Evolutionary conservation across 352 stramenopile species (phyloP).

Genomic region (Blastocystis sp.): DNA sequence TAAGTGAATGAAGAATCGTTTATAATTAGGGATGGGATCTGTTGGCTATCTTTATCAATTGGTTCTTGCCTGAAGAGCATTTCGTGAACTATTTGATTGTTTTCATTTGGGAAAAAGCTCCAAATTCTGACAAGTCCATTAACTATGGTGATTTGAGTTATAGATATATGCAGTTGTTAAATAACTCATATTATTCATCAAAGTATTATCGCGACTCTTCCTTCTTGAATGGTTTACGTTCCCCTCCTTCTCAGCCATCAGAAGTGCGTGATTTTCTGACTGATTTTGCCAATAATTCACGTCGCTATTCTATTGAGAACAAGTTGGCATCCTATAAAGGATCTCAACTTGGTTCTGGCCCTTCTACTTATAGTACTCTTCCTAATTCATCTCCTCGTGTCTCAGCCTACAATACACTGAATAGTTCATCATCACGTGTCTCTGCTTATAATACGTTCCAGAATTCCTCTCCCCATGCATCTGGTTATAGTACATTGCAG

Average conservation of each 20-base stretch:
- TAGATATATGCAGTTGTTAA: slow-evolving; percentile 57
- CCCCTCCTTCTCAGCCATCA: neutral
- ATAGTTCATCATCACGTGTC: neutral
- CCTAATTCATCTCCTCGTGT: neutral
- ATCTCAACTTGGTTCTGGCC: no score
- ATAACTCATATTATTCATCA: slow-evolving; percentile 50
- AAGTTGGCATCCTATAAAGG: neutral
- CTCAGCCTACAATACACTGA: neutral
- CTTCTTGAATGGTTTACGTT: neutral
- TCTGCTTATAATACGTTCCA: neutral
- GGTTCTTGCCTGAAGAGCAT: slow-evolving; percentile 73
- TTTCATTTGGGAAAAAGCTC: slow-evolving; percentile 71
- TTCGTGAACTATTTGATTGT: slow-evolving; percentile 74
- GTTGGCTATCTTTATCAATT: slow-evolving; percentile 71
- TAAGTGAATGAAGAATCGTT: neutral
- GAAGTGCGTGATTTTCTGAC: slow-evolving; percentile 31
- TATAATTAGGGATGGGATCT: slow-evolving; percentile 73
- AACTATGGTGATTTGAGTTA: neutral
- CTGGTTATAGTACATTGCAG: neutral
- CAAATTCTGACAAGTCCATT: slow-evolving; percentile 10
- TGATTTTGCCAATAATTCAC: slow-evolving; percentile 15
- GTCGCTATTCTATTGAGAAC: slow-evolving; percentile 45
- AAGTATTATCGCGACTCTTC: slow-evolving; percentile 25
- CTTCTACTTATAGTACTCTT: neutral
- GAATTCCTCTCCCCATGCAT: neutral